These are phyloP conservation scores for Daldinia sp. DNA, from an alignment of 2,329 filamentous ascomycete genomes.

Conservation along the genomic window DNA sequence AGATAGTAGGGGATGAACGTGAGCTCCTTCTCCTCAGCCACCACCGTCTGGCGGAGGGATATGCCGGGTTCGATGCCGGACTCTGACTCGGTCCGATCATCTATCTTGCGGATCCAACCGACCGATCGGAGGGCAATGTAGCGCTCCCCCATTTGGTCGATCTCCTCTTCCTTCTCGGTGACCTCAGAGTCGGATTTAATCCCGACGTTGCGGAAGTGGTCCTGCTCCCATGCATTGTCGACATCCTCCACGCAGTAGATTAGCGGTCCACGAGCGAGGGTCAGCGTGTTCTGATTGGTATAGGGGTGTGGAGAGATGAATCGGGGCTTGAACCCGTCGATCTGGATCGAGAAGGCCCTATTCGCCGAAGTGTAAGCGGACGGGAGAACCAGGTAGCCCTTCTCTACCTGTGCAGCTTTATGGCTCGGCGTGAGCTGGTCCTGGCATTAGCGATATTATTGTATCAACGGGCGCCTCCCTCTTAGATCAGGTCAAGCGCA, in stretches of 20 bases:
- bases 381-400: slow-evolving; percentile 64
- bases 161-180: slow-evolving; percentile 41
- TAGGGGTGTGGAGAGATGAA: slow-evolving; percentile 66
- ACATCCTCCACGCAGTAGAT: slow-evolving; percentile 72
- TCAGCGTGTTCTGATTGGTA: slow-evolving; percentile 66
- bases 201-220: slow-evolving; percentile 65
- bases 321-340: slow-evolving; percentile 61
- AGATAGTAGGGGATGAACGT: slow-evolving; percentile 68
- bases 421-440: slow-evolving; percentile 54
- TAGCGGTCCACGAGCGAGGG: slow-evolving; percentile 67
- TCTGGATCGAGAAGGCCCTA: slow-evolving; percentile 58
- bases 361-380: slow-evolving; percentile 56
- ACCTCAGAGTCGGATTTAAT: slow-evolving; percentile 45
- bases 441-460: slow-evolving; percentile 39
- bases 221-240: slow-evolving; percentile 67
- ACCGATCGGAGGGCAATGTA: slow-evolving; percentile 48
- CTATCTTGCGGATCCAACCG: slow-evolving; percentile 47
- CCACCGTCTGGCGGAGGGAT: slow-evolving; percentile 42
- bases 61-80: slow-evolving; percentile 43
- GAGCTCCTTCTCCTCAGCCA: slow-evolving; percentile 51
- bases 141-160: slow-evolving; percentile 45
- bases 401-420: slow-evolving; percentile 50
- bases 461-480: slow-evolving; percentile 3
- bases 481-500: no score
- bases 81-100: slow-evolving; percentile 37